These are phyloP conservation scores for Marsdenia floribunda DNA, from an alignment of 257 asterid species.

Conservation along the genomic window DNA sequence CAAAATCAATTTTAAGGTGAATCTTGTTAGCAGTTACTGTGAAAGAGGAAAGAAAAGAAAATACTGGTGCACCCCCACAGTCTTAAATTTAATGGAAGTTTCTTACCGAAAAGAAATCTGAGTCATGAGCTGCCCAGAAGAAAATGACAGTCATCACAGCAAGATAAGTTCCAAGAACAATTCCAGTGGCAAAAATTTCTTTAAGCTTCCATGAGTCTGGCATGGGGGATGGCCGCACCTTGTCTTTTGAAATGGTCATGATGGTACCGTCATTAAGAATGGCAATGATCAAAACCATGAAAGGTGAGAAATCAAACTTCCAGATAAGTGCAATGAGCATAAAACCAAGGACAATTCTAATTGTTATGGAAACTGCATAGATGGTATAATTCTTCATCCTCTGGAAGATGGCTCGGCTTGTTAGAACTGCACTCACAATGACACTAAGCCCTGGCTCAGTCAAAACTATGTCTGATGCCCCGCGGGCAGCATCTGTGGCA, in stretches of 20 bases:
- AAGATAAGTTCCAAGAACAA: conserved; percentile 51
- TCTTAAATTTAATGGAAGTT: neutral
- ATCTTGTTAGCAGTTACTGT: neutral
- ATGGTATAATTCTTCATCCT: conserved; percentile 53
- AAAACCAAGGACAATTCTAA: conserved; percentile 46
- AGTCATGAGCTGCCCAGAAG: conserved; percentile 40
- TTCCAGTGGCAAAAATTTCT: conserved; percentile 53
- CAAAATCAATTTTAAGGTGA: neutral
- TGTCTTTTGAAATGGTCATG: conserved; percentile 62
- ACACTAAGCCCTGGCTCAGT: conserved; percentile 45
- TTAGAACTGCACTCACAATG: conserved; percentile 41
- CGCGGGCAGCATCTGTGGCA: conserved; percentile 48
- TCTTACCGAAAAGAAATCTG: conserved; percentile 47
- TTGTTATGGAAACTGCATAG: conserved; percentile 50
- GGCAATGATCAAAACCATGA: conserved; percentile 56
- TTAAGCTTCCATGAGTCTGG: conserved; percentile 60
- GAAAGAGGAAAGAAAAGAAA: neutral
- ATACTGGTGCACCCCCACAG: neutral
- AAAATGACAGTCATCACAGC: conserved; percentile 57
- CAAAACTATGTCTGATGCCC: conserved; percentile 46
- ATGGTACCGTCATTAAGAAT: conserved; percentile 59
- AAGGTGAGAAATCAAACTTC: conserved; percentile 58
- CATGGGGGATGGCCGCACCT: conserved; percentile 50
- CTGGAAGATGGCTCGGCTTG: conserved; percentile 48
- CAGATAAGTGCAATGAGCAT: conserved; percentile 54